These are phyloP conservation scores for Fusarium devonianum DNA, from an alignment of 2,329 filamentous ascomycete genomes.

Conservation along the genomic window DNA sequence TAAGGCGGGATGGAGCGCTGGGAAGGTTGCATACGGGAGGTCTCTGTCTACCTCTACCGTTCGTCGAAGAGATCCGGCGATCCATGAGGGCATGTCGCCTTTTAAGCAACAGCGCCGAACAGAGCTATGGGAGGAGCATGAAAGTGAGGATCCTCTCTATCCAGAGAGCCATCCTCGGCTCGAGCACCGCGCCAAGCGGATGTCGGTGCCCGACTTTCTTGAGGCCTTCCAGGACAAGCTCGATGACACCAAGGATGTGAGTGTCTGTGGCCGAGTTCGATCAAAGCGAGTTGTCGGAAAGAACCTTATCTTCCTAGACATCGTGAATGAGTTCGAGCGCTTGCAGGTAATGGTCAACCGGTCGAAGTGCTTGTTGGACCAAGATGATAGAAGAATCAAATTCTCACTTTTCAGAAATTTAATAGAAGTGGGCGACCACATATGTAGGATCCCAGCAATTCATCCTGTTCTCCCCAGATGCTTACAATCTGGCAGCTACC, in stretches of 20 bases:
- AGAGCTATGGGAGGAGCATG: constrained; percentile 44
- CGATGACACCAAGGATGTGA: constrained; percentile 41
- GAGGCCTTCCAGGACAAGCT: constrained; percentile 41
- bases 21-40: constrained; percentile 20
- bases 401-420: constrained; percentile 70
- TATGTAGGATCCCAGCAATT: constrained; percentile 65
- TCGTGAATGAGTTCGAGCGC: constrained; percentile 74
- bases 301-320: constrained; percentile 84
- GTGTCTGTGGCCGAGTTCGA: constrained; percentile 69
- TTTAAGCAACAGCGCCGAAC: constrained; percentile 49
- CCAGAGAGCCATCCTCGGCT: constrained; percentile 48
- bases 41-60: constrained; percentile 33
- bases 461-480: constrained; percentile 26
- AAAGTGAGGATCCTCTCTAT: constrained; percentile 47
- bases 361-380: constrained; percentile 52
- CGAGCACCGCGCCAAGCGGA: constrained; percentile 36
- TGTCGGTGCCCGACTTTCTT: constrained; percentile 47
- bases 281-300: constrained; percentile 75
- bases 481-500: constrained; percentile 60
- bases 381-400: constrained; percentile 47
- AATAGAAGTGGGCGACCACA: constrained; percentile 81
- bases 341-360: constrained; percentile 81
- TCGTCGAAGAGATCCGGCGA: constrained; percentile 3
- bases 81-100: constrained; percentile 42
- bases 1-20: constrained; percentile 15